phyloP scores from a whole-genome alignment of 2,329 filamentous ascomycete species.

The Fusarium concolor region DNA sequence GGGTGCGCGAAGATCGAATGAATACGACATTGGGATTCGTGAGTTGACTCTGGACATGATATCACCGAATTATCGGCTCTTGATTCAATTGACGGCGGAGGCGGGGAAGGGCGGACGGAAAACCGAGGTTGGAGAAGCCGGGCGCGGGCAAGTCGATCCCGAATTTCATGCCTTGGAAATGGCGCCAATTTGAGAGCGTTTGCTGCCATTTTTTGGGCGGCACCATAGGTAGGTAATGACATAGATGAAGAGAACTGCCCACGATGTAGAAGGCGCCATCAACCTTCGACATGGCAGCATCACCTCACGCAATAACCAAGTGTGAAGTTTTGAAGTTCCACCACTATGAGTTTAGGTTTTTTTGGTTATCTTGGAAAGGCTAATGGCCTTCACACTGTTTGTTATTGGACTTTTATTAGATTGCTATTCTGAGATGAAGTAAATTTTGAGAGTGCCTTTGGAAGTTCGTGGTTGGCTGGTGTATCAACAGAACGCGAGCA shows the following conservation, averaged over 20 bases:
- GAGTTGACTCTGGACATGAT: neutral
- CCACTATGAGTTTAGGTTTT: neutral
- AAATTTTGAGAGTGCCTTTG: neutral
- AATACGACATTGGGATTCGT: neutral
- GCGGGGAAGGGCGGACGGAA: conserved; percentile 5
- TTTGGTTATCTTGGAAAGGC: neutral
- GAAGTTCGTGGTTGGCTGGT: neutral
- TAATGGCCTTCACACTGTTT: neutral
- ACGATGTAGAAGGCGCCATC: conserved; percentile 1
- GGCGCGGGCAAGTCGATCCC: neutral
- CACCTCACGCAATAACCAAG: neutral
- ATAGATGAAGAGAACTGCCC: neutral
- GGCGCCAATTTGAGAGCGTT: neutral
- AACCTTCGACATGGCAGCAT: neutral
- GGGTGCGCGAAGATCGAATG: conserved; percentile 2
- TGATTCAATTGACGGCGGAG: neutral
- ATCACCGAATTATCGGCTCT: neutral
- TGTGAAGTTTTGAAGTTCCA: conserved; percentile 1
- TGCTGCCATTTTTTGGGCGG: neutral
- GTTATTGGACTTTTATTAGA: neutral
- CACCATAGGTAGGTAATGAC: too few relatives aligned
- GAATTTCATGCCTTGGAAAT: neutral
- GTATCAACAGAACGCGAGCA: neutral
- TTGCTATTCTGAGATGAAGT: neutral
- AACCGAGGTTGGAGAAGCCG: neutral